phyloP scores from a whole-genome alignment of 441 rosid species.

The Syzygium malaccense region DNA sequence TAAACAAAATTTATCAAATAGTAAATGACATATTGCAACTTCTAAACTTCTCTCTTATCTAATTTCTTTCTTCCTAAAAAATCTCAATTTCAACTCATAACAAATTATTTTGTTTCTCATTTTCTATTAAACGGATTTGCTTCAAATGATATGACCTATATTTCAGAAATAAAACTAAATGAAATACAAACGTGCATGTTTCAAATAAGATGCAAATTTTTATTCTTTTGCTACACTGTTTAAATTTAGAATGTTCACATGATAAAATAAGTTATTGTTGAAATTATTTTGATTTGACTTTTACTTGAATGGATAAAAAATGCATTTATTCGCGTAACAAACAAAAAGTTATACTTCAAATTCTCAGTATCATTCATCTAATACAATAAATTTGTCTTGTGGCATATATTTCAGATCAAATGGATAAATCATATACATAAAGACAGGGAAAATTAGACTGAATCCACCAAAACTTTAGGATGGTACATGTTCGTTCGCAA shows the following conservation, averaged over 20 bases:
- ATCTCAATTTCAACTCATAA: neutral
- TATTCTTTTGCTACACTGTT: neutral
- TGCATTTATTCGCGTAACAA: neutral
- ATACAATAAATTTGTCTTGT: neutral
- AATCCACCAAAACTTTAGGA: neutral
- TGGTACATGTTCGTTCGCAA: neutral
- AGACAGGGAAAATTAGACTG: neutral
- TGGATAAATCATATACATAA: neutral
- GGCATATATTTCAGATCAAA: neutral
- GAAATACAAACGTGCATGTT: neutral
- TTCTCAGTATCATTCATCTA: neutral
- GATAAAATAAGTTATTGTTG: neutral
- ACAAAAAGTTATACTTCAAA: neutral
- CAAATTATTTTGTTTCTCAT: neutral
- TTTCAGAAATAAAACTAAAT: neutral
- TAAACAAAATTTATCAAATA: neutral
- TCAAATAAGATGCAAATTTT: neutral
- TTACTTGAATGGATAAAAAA: neutral
- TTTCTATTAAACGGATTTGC: neutral
- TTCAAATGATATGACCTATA: neutral
- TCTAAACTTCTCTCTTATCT: neutral
- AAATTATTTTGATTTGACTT: neutral
- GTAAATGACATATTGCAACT: neutral
- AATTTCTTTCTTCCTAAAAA: neutral
- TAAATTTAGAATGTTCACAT: neutral